Evolutionary conservation across 2,329 filamentous ascomycete genomes (phyloP).

Genomic region (Pleochaeta shiraiana): DNA sequence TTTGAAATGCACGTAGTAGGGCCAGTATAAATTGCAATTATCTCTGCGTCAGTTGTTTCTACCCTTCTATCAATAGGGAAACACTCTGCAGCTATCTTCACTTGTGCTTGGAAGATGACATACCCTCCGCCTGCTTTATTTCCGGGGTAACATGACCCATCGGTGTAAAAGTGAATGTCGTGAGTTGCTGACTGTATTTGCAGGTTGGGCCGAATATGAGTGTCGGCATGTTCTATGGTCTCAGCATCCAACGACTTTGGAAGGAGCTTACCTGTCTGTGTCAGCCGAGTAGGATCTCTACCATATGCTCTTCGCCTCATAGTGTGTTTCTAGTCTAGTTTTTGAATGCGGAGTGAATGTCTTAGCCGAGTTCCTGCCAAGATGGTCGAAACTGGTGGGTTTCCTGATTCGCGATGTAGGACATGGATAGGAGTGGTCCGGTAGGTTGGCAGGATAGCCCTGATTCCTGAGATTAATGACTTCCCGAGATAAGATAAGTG

Average conservation of each 20-base stretch:
- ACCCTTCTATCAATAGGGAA: neutral
- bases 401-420: neutral
- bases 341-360: neutral
- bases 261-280: neutral
- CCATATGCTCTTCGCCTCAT: neutral
- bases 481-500: neutral
- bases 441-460: neutral
- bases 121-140: too few relatives aligned
- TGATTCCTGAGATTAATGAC: neutral
- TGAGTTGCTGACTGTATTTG: neutral
- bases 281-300: neutral
- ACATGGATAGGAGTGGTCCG: neutral
- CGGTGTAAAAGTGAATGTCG: neutral
- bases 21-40: neutral
- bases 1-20: neutral
- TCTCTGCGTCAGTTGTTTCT: neutral
- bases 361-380: neutral
- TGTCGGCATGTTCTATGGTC: neutral
- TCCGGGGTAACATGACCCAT: neutral
- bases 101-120: neutral
- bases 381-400: neutral
- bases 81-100: neutral
- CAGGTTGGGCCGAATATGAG: neutral
- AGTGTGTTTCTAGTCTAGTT: neutral
- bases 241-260: neutral